Percentiles rank a stretch among this genome's conserved stretches.
These are phyloP conservation scores for Termitomyces sp. DNA, from an alignment of 768 basidiomycete species.

Conservation along the genomic window DNA sequence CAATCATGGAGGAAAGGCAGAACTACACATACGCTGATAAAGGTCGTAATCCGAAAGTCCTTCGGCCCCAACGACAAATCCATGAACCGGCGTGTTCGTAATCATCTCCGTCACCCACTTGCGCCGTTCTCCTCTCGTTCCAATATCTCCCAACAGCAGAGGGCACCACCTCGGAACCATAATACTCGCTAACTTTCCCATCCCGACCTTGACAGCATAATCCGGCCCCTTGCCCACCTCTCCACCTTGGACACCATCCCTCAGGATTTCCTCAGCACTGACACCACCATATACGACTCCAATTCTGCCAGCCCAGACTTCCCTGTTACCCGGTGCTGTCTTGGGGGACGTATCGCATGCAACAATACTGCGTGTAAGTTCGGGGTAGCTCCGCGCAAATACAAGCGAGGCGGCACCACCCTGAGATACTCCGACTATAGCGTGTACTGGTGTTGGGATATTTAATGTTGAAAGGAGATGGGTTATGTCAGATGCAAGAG, in stretches of 20 bases:
- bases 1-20: neutral
- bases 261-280: conserved; percentile 4
- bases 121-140: conserved; percentile 9
- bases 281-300: conserved; percentile 24
- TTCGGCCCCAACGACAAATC: conserved; percentile 40
- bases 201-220: conserved; percentile 31
- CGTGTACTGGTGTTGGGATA: conserved; percentile 33
- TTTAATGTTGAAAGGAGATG: conserved; percentile 27
- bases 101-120: conserved; percentile 32
- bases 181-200: conserved; percentile 31
- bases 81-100: conserved; percentile 29
- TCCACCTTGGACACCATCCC: conserved; percentile 7
- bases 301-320: conserved; percentile 45
- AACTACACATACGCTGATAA: conserved; percentile 11
- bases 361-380: conserved; percentile 33
- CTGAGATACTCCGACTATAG: conserved; percentile 47
- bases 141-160: conserved; percentile 23
- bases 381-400: conserved; percentile 31
- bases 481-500: conserved; percentile 40
- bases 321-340: conserved; percentile 39
- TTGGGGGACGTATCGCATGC: conserved; percentile 41
- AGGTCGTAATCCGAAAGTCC: conserved; percentile 42
- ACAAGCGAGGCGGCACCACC: conserved; percentile 47
- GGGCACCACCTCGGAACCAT: conserved; percentile 49
- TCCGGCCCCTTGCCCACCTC: conserved; percentile 12